These are phyloP conservation scores for Lasiosphaeria miniovina DNA, from an alignment of 495 filamentous ascomycete genomes.

Conservation along the genomic window DNA sequence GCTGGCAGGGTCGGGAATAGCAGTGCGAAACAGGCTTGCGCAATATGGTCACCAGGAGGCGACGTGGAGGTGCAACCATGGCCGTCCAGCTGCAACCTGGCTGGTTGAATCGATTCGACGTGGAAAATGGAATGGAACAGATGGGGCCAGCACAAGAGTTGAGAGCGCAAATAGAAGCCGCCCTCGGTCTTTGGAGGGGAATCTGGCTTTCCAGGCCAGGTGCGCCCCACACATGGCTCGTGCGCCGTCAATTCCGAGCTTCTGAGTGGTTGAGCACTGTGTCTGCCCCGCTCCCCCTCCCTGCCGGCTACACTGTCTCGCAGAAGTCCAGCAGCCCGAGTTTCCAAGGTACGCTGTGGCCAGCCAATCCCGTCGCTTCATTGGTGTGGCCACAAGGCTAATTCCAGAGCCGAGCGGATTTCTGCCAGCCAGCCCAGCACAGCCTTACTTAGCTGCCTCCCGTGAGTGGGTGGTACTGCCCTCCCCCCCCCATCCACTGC, in stretches of 20 bases:
- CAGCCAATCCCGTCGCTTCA: conserved; percentile 18
- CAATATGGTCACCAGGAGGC: too few species aligned
- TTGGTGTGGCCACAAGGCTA: conserved; percentile 34
- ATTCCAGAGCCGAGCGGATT: conserved; percentile 31
- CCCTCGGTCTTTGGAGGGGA: conserved; percentile 8
- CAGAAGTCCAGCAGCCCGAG: too few species aligned
- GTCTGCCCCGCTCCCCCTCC: conserved; percentile 17
- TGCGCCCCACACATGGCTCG: conserved; percentile 14
- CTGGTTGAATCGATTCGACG: too few species aligned
- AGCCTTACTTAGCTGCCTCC: conserved; percentile 26
- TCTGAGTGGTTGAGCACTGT: conserved; percentile 26
- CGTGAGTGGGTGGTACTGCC: conserved; percentile 1
- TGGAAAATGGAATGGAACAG: too few species aligned
- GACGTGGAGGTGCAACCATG: too few species aligned
- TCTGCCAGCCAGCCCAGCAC: conserved; percentile 24
- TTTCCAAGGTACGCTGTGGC: not conserved
- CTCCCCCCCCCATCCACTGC: conserved; percentile 9
- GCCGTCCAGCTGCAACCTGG: too few species aligned
- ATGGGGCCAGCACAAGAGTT: not conserved
- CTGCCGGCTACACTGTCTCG: not conserved
- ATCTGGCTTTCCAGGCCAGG: conserved; percentile 8
- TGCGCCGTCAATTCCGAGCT: conserved; percentile 19
- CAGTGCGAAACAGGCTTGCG: too few species aligned
- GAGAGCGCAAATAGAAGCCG: conserved; percentile 2
- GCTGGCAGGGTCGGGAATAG: too few species aligned